These are phyloP conservation scores for Elongisporangium undulatum DNA, from an alignment of 352 stramenopile species.

Conservation along the genomic window DNA sequence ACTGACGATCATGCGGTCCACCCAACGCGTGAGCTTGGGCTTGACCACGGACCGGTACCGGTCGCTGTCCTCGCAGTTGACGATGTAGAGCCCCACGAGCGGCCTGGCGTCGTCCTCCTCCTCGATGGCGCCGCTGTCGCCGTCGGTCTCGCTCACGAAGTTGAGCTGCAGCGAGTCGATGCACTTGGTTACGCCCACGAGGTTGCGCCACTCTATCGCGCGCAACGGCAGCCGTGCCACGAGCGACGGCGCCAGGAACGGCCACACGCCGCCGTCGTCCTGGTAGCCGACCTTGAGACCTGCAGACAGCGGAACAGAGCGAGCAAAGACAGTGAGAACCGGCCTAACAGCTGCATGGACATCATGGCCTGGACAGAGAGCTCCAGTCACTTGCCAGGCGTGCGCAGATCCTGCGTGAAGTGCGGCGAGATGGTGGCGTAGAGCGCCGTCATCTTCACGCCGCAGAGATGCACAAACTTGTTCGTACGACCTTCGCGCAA, in stretches of 20 bases:
- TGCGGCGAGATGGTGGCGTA: constrained; percentile 66
- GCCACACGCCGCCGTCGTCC: constrained; percentile 76
- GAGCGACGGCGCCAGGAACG: constrained; percentile 67
- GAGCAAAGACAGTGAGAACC: not conserved
- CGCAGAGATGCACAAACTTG: not conserved
- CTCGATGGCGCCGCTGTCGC: constrained; percentile 4
- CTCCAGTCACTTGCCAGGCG: constrained; percentile 20
- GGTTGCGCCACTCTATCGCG: constrained; percentile 78
- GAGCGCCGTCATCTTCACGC: constrained; percentile 42
- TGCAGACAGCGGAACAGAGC: constrained; percentile 1
- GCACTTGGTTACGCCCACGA: constrained; percentile 63
- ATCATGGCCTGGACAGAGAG: not conserved
- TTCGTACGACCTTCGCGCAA: not conserved
- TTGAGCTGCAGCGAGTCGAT: constrained; percentile 62
- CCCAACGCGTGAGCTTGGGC: constrained; percentile 44
- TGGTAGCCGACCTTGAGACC: constrained; percentile 65
- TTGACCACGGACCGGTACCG: constrained; percentile 56
- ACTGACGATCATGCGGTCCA: constrained; percentile 63
- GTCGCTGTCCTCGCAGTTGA: constrained; percentile 84
- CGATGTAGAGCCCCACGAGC: constrained; percentile 68
- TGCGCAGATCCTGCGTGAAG: constrained; percentile 66
- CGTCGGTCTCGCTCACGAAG: constrained; percentile 26
- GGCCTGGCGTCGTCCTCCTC: constrained; percentile 17
- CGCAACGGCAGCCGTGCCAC: constrained; percentile 60
- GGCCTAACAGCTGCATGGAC: not conserved